Conservation (phyloP, 345 rosid genomes). For the Schrenkiella parvula region DNA sequence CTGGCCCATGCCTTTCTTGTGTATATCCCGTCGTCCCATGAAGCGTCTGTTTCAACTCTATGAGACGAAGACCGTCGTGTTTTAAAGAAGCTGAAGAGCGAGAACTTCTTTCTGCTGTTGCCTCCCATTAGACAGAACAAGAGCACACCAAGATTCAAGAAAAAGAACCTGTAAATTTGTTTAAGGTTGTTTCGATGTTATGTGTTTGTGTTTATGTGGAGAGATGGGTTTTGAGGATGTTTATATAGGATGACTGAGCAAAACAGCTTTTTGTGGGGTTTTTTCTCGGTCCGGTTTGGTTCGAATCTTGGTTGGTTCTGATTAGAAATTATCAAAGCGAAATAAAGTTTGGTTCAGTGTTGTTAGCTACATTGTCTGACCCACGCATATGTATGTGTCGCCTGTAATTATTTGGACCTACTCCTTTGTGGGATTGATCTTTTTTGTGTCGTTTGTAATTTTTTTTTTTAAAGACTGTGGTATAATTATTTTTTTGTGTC, state of each 20-base stretch:
- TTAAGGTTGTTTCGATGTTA: background rate
- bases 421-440: background rate
- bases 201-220: slow-evolving; percentile 5
- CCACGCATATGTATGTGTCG: background rate
- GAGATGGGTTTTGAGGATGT: slow-evolving; percentile 4
- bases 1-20: slow-evolving; percentile 42
- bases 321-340: background rate
- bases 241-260: slow-evolving; percentile 22
- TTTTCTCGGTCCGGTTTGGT: slow-evolving; percentile 14
- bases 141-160: background rate
- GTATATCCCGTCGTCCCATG: slow-evolving; percentile 25
- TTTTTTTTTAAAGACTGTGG: no score
- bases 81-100: slow-evolving; percentile 41
- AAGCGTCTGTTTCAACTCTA: slow-evolving; percentile 18
- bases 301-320: slow-evolving; percentile 16
- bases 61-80: slow-evolving; percentile 27
- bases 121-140: slow-evolving; percentile 38
- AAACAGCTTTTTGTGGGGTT: slow-evolving; percentile 5
- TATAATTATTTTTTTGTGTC: background rate
- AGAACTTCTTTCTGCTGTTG: slow-evolving; percentile 31
- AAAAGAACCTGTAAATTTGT: background rate
- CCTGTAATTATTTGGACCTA: background rate
- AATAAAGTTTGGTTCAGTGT: slow-evolving; percentile 13
- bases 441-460: background rate
- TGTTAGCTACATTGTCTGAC: background rate